A percentile compares a stretch with the other conserved stretches of the same genome.
These are phyloP conservation scores for Colletotrichum liaoningense DNA, from an alignment of 2,329 filamentous ascomycete genomes.

Conservation along the genomic window DNA sequence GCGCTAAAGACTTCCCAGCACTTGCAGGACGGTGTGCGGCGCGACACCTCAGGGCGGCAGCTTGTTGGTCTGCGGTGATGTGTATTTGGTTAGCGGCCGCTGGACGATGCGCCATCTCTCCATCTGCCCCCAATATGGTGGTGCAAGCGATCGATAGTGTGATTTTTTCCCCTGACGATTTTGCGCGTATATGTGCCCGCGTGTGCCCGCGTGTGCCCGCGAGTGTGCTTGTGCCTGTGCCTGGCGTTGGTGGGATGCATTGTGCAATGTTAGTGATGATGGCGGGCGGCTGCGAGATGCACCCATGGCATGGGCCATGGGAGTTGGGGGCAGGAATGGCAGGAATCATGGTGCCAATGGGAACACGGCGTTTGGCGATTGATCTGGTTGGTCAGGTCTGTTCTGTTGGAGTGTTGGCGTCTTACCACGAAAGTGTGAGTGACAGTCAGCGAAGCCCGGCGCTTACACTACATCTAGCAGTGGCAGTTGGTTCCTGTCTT, in stretches of 20 bases:
- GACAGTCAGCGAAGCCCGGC: conserved; percentile 18
- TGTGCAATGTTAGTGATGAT: conserved; percentile 14
- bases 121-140: neutral
- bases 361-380: conserved; percentile 19
- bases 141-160: conserved; percentile 19
- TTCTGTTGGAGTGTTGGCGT: neutral
- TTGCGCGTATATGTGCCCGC: neutral
- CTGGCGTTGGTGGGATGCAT: neutral
- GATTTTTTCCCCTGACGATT: neutral
- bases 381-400: neutral
- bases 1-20: conserved; percentile 15
- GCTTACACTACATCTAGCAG: conserved; percentile 22
- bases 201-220: too few species aligned
- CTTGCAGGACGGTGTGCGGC: conserved; percentile 22
- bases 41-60: conserved; percentile 22
- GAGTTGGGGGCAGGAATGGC: neutral
- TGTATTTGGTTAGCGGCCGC: neutral
- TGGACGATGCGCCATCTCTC: neutral
- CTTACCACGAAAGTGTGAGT: neutral
- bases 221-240: neutral
- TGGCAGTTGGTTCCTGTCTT: too few species aligned
- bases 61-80: neutral
- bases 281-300: conserved; percentile 20
- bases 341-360: neutral
- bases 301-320: neutral